These are phyloP conservation scores for Pleurotus citrinopileatus DNA, from an alignment of 768 basidiomycete genomes.

Conservation along the genomic window DNA sequence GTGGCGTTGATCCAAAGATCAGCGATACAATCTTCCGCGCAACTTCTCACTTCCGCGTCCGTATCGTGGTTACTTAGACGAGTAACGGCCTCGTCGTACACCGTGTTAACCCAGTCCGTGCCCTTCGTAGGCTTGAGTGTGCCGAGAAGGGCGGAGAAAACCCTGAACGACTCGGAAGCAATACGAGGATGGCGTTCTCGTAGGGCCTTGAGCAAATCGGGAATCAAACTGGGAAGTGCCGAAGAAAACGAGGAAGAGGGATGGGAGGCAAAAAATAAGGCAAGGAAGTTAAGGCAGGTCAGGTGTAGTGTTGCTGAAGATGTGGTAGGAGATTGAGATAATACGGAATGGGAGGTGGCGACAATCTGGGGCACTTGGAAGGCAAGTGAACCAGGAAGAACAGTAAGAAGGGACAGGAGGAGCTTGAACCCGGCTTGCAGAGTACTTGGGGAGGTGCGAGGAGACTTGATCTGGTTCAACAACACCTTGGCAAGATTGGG, in stretches of 20 bases:
- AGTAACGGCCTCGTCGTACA: constrained; percentile 73
- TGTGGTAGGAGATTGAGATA: constrained; percentile 67
- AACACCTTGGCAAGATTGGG: constrained; percentile 77
- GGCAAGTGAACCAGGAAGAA: constrained; percentile 82
- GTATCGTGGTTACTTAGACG: constrained; percentile 80
- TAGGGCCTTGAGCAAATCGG: constrained; percentile 71
- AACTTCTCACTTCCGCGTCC: constrained; percentile 84
- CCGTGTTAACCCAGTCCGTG: constrained; percentile 62
- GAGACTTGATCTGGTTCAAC: constrained; percentile 79
- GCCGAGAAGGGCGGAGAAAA: constrained; percentile 79
- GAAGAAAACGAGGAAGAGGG: constrained; percentile 53
- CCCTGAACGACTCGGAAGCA: constrained; percentile 83
- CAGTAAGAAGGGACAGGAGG: constrained; percentile 69
- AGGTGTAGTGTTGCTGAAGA: constrained; percentile 82
- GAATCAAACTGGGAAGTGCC: constrained; percentile 66
- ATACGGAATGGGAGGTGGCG: constrained; percentile 58
- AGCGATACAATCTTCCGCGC: constrained; percentile 80
- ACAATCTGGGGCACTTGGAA: constrained; percentile 63
- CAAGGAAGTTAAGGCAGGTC: constrained; percentile 82
- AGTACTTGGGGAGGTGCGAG: constrained; percentile 73
- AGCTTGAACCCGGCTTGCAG: constrained; percentile 86
- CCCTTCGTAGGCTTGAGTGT: constrained; percentile 67
- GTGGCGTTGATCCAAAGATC: constrained; percentile 88
- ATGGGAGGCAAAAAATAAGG: constrained; percentile 76
- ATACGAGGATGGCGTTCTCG: constrained; percentile 87